Evolutionary conservation across 768 basidiomycete species (phyloP).

Genomic region (Hemileccinum impolitum): DNA sequence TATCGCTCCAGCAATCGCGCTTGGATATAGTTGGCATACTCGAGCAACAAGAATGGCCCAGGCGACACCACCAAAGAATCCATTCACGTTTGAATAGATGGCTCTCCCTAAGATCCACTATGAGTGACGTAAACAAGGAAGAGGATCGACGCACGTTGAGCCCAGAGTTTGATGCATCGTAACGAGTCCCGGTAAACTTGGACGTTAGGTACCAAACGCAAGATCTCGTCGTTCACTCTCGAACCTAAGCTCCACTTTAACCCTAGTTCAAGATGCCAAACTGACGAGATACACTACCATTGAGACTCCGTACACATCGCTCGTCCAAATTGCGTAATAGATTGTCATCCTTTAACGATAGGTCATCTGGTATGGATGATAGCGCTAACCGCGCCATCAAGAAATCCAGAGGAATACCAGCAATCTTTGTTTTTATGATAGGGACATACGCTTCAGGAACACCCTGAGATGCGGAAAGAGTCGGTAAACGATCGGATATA

Average conservation of each 20-base stretch:
- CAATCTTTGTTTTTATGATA: conserved; percentile 87
- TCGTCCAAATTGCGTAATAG: conserved; percentile 91
- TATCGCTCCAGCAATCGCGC: conserved; percentile 89
- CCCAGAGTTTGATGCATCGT: conserved; percentile 97
- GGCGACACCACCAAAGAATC: conserved; percentile 96
- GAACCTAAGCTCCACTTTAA: conserved; percentile 56
- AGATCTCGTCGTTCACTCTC: conserved; percentile 91
- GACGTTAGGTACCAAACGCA: conserved; percentile 92
- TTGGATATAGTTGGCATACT: conserved; percentile 98
- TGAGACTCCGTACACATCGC: conserved; percentile 90
- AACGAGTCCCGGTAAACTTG: conserved; percentile 92
- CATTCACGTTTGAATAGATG: conserved; percentile 97
- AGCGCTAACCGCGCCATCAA: conserved; percentile 87
- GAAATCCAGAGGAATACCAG: conserved; percentile 91
- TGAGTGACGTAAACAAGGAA: conserved; percentile 4
- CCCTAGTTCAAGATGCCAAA: conserved; percentile 1
- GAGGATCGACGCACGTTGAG: conserved; percentile 66
- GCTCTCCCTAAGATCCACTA: conserved; percentile 63
- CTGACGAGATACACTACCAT: conserved; percentile 47
- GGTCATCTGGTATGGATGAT: conserved; percentile 86
- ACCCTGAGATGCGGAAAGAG: conserved; percentile 51
- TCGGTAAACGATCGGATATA: conserved; percentile 1
- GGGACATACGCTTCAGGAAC: conserved; percentile 98
- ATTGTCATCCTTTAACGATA: conserved; percentile 88
- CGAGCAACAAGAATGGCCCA: conserved; percentile 99